Conservation (phyloP, 371 early-diverging fungal genomes). For the Rhizopus arrhizus region DNA sequence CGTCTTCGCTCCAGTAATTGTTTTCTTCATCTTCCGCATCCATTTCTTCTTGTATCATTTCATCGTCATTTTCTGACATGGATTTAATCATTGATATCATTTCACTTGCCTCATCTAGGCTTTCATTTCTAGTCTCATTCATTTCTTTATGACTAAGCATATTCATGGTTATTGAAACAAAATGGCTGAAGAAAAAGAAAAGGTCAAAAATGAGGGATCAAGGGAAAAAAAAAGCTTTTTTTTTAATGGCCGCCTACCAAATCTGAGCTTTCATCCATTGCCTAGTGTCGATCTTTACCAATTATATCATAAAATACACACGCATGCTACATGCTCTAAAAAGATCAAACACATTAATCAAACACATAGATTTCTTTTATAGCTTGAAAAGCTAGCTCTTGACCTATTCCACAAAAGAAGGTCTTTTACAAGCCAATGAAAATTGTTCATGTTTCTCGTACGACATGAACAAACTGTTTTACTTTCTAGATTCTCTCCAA, state of each 20-base stretch:
- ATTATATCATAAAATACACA: too few relatives aligned
- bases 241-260: constrained; percentile 2
- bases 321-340: too few relatives aligned
- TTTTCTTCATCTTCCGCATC: constrained; percentile 3
- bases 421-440: too few relatives aligned
- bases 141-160: background rate
- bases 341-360: too few relatives aligned
- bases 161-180: constrained; percentile 1
- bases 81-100: background rate
- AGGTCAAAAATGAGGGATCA: background rate
- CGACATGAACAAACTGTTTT: too few relatives aligned
- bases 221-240: background rate
- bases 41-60: background rate
- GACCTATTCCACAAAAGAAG: too few relatives aligned
- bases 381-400: too few relatives aligned
- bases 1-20: constrained; percentile 1
- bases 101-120: background rate
- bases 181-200: background rate
- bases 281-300: too few relatives aligned
- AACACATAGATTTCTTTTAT: too few relatives aligned
- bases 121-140: background rate
- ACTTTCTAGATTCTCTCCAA: too few relatives aligned
- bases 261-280: background rate
- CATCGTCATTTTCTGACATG: background rate
- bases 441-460: too few relatives aligned